Conservation (phyloP, 164 flowering plant species). For the Dillenia turbinata region DNA sequence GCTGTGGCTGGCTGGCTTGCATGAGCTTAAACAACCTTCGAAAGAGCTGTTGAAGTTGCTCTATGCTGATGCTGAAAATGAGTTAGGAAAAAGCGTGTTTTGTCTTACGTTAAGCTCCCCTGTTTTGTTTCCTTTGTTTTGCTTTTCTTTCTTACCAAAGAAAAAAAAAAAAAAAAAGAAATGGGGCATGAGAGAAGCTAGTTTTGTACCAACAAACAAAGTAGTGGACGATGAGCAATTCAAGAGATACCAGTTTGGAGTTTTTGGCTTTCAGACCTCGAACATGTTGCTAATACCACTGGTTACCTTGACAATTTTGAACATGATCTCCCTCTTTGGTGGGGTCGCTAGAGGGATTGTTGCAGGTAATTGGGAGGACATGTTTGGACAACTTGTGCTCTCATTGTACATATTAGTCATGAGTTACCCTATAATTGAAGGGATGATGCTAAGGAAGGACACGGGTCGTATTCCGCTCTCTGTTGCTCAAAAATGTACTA, state of each 20-base stretch:
- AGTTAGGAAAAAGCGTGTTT: too few species aligned
- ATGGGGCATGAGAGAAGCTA: slow-evolving; percentile 11
- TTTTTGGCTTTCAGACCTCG: background rate
- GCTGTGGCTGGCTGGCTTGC: too few species aligned
- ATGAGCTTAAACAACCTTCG: too few species aligned
- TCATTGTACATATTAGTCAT: background rate
- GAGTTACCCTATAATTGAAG: slow-evolving; percentile 20
- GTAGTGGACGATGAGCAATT: background rate
- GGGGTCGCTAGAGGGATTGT: background rate
- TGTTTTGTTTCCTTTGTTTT: too few species aligned
- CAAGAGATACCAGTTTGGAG: background rate
- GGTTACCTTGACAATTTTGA: background rate
- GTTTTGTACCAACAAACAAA: background rate
- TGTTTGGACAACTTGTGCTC: background rate
- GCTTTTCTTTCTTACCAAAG: too few species aligned
- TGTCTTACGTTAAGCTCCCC: too few species aligned
- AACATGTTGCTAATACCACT: background rate
- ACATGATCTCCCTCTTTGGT: background rate
- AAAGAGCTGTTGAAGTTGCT: too few species aligned
- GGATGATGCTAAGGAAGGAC: slow-evolving; percentile 32
- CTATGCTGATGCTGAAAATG: too few species aligned
- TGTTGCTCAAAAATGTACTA: slow-evolving; percentile 2
- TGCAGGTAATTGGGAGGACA: background rate
- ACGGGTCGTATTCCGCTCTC: slow-evolving; percentile 16
- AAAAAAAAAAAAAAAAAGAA: background rate